Evolutionary conservation across 129 eudicot genomes (phyloP), one percentile per base, ranked within the genome.

Genomic region (Flaveria ramosissima): DNA sequence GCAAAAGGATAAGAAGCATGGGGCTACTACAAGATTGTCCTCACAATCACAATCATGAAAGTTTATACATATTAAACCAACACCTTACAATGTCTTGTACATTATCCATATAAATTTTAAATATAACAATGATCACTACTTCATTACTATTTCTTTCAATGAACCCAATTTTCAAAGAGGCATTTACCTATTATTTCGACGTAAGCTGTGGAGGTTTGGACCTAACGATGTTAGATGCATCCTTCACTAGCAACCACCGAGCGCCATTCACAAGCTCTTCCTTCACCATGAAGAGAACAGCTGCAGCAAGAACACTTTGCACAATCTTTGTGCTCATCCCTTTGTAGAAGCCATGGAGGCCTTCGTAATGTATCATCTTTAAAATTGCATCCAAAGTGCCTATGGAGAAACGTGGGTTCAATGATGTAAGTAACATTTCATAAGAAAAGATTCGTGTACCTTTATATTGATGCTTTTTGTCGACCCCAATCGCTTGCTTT

Each of bases 241-340:
- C 83, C 45, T 83, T 87, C 47, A 88, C 76, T 70, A 94, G 79
- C 79, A 94, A 74, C 96, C 89, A 86, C 46, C 92, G 83, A 71
- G 85, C 90, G 15, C 97, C 93, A 43, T 74, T 85, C 48, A 91
- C 97, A 56, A 94, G 90, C 86, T 91, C 98, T 80, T 94, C 98
- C 85, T 94, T 94, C 9, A 94, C 89, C 98, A 89, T 94, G 82
- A 94, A 94, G 47, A 94, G 65, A 77, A 94, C 89, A 2, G 98
- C 98, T 71, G 98, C 98, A 39, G 98, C 98, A 36, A 94, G 92
- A 80, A 94, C 97, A 70, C 98, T 94, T 69, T 94, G 98, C 50
- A 89, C 93, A 21, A 94, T 89, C 84, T 94, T 94, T 48, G 98
- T 94, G 71, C 89, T 79, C 98, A 93, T 93, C 30, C 98, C 98